Base-by-base conservation (phyloP, 768 basidiomycete species). In the Podaxis sp. region DNA sequence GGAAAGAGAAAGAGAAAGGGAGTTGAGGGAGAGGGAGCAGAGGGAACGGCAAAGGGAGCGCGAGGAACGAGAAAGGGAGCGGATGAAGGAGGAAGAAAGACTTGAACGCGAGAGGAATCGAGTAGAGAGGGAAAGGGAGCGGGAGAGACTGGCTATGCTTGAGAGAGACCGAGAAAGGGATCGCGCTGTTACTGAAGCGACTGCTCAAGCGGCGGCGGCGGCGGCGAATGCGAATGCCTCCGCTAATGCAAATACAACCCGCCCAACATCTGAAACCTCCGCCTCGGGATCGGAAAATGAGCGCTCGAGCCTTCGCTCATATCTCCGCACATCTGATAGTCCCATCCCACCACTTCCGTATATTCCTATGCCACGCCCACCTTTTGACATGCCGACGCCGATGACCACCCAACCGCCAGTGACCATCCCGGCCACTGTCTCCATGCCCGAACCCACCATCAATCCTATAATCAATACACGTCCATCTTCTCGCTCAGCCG, bases 311-410 rank as follows among this genome's bases (percentile, higher is more conserved):
- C 33, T 15, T 49, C 36, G 48, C 36, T 8, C 48, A n/a, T 26
- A 44, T 9, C 54, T 56, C n/a, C 39, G 56, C 11, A 39, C n/a
- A 13, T 33, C 36, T 24, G 17, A 38, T 56, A 24, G 54, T 24
- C 54, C 54, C 4, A 42, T 53, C 17, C 52, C 59, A 11, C 59
- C 59, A 53, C 40, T 42, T 9, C 59, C 61, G 0, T 63, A 57
- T 39, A 39, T 63, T n/a, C 36, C 54, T 7, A 63, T 63, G 61
- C 61, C 54, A 6, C 54, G 54, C 38, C 61, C 61, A 26, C 61
- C 61, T 2, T 8, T 53, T 12, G 24, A 51, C 24, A 52, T 57
- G 54, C 55, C 61, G 15, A 12, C 12, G 15, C 54, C 61, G 9
- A 36, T 22, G 22, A 2, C 19, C 40, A 22, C 56, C 22, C 56